phyloP scores from a whole-genome alignment of 2,329 filamentous ascomycete species.

The Fusarium caatingaense region DNA sequence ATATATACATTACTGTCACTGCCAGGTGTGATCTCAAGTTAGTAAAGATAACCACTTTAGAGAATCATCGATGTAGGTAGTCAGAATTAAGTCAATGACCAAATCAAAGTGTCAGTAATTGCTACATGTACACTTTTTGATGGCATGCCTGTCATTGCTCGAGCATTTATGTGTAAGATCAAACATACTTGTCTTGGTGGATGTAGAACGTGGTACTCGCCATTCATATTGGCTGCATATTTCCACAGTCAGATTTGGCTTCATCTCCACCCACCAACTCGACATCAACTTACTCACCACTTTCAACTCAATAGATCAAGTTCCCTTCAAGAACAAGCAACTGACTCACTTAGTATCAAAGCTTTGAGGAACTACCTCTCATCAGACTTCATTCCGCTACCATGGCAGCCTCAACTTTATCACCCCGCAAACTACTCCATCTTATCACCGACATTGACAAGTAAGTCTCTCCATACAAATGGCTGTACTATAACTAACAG shows the following conservation, averaged over 20 bases:
- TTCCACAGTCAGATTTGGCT: conserved; percentile 17
- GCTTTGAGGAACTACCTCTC: too few relatives aligned
- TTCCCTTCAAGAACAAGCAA: not conserved
- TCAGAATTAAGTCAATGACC: not conserved
- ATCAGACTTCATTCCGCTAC: not conserved
- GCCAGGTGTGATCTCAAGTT: not conserved
- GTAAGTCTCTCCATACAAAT: conserved; percentile 45
- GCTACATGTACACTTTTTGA: not conserved
- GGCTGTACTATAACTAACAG: not conserved
- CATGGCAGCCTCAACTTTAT: conserved; percentile 24
- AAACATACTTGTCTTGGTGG: not conserved
- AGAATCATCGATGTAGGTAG: not conserved
- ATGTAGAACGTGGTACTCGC: not conserved
- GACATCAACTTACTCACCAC: not conserved
- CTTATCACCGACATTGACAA: conserved; percentile 58
- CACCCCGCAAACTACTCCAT: conserved; percentile 49
- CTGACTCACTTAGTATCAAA: too few relatives aligned
- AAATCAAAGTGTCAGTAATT: not conserved
- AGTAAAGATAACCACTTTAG: not conserved
- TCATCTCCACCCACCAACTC: not conserved
- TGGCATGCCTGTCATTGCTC: not conserved
- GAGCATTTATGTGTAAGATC: not conserved
- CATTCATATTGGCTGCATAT: conserved; percentile 17
- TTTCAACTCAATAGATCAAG: not conserved
- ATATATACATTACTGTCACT: not conserved